Conservation (phyloP, 768 basidiomycete genomes). For the Holtermanniella nyarrowii region DNA sequence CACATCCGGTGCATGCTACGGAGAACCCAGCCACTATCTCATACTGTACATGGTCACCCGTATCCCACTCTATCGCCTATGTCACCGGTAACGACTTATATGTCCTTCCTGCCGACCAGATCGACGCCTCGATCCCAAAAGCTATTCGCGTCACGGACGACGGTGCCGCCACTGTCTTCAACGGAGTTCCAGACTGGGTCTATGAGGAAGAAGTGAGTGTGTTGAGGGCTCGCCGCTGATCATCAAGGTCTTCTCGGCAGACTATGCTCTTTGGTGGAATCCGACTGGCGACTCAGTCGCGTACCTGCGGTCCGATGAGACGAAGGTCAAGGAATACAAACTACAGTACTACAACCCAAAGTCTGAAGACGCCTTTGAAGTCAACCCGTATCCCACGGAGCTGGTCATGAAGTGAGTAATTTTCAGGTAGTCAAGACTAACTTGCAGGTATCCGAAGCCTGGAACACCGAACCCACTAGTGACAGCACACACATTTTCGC, state of each 20-base stretch:
- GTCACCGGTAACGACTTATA: slow-evolving; percentile 84
- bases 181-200: slow-evolving; percentile 96
- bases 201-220: slow-evolving; percentile 42
- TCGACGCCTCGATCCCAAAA: slow-evolving; percentile 8
- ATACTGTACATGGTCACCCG: slow-evolving; percentile 81
- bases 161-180: slow-evolving; percentile 75
- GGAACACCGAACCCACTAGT: slow-evolving; percentile 65
- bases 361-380: slow-evolving; percentile 55
- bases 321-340: slow-evolving; percentile 68
- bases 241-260: slow-evolving; percentile 65
- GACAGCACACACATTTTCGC: slow-evolving; percentile 58
- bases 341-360: slow-evolving; percentile 91
- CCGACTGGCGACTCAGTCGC: slow-evolving; percentile 63
- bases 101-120: slow-evolving; percentile 48
- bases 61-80: slow-evolving; percentile 68
- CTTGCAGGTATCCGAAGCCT: slow-evolving; percentile 41
- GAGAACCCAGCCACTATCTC: slow-evolving; percentile 60
- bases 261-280: slow-evolving; percentile 83
- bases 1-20: slow-evolving; percentile 61
- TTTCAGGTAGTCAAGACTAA: not conserved
- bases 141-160: slow-evolving; percentile 64
- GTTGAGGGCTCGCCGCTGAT: slow-evolving; percentile 46
- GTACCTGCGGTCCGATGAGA: slow-evolving; percentile 81
- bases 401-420: slow-evolving; percentile 40
- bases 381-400: slow-evolving; percentile 60